Base-by-base conservation (phyloP, 176 grass and related monocot species). In the Carex parvula region DNA sequence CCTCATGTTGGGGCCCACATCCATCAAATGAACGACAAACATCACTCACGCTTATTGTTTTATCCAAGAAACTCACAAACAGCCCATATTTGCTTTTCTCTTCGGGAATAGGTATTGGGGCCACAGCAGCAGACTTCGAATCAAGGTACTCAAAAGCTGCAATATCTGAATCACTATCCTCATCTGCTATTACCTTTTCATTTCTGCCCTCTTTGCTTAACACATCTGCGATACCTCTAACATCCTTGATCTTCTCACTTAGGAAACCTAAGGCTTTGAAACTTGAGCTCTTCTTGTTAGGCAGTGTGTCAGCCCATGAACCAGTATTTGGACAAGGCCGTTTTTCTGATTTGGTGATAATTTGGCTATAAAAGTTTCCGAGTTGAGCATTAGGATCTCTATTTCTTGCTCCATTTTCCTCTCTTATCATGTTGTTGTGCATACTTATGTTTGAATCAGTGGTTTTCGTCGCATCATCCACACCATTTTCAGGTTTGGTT, bases 61-160 rank as follows among this genome's bases (percentile, higher is more conserved):
- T 59, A 56, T 80, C 22, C 77, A 80, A 80, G 50, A 80, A 80
- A 35, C 77, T 80, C 77, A 80, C 77, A 61, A 60, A 80, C 14
- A 80, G 29, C 57, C 48, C 77, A 41, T 80, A 80, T 61, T 80
- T 80, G 13, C 54, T 18, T 41, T 11, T 80, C 13, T 80, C 77
- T 80, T 59, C 29, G 24, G 30, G 33, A 80, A 80, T 59, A 80
- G 77, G 52, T n/a, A 22, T 21, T 73, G 39, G 42, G 42, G 42
- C n/a, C 2, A 6, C 70, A 73, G 16, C n/a, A 52, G 42, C 70
- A 73, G 42, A 44, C 10, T 52, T 18, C 12, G 24, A 24, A 73
- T 21, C 77, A n/a, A 18, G 55, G 33, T 80, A 56, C 50, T 80
- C 77, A 80, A 14, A 35, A 80, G 52, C 77, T 0, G 13, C 77